Evolutionary conservation across 2,329 filamentous ascomycete species (phyloP), one percentile per base, ranked within the genome.

Genomic region (Fusarium irregulare): DNA sequence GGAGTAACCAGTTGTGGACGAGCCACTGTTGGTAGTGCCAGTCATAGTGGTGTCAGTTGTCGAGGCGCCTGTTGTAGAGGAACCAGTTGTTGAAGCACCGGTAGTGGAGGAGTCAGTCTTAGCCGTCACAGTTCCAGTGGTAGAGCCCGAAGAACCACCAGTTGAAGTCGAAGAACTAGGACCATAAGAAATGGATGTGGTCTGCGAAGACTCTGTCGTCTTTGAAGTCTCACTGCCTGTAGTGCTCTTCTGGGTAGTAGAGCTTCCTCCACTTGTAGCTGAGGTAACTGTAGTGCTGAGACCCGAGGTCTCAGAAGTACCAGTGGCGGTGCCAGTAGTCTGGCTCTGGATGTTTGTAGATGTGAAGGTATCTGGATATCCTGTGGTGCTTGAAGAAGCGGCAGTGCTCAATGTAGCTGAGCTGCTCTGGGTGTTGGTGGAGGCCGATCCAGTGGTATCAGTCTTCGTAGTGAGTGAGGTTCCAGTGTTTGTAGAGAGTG

Each of bases 211-310:
- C 18, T 27, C 41, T 21, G 49, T 56, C 14, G 25, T 25, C 42
- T 48, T 45, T 6, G 56, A 51, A 13, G 41, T 60, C 7, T 48
- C 48, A 13, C 41, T 62, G 25, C 27, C 34, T 4, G 50, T 50
- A n/a, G 60, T 50, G 13, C 42, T 56, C 8, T 46, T 25, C 10
- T 34, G 27, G 18, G 53, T 48, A 25, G 37, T 41, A 34, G 53
- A 65, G 21, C 23, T 48, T n/a, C 4, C 37, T 28, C 59, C 62
- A 47, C 41, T 64, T 53, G 60, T 65, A 64, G 40, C 50, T 47
- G 50, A 53, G 47, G 46, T 45, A 13, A 20, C 27, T 64, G 47
- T 27, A 25, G 55, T 60, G 11, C 25, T 59, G 12, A 25, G 41
- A 21, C 45, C 25, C 13, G 55, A 32, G 7, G 34, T 46, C 10